These are phyloP conservation scores for Malus hybrid DNA, from an alignment of 331 rosid genomes.

Conservation along the genomic window DNA sequence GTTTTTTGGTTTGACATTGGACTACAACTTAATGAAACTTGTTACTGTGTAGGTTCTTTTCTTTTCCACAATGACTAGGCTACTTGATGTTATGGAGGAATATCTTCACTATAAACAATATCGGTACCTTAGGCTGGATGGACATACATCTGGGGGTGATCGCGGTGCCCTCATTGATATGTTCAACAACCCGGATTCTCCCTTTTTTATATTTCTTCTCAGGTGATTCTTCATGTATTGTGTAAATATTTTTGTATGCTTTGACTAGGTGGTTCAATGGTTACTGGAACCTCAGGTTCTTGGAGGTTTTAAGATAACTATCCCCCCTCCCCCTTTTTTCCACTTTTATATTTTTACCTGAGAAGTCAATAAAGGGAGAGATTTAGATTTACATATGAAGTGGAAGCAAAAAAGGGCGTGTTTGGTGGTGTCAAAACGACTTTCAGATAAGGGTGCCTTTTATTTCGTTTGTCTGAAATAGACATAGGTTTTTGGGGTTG, in stretches of 20 bases:
- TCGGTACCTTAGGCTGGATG: constrained; percentile 91
- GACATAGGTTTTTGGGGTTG: neutral
- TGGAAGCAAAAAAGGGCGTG: neutral
- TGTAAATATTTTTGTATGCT: neutral
- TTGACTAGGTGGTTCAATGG: neutral
- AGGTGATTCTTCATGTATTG: constrained; percentile 40
- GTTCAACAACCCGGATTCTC: constrained; percentile 71
- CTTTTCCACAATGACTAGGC: constrained; percentile 99
- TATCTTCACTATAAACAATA: constrained; percentile 73
- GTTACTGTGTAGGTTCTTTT: constrained; percentile 75
- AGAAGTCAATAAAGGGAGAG: too few relatives aligned
- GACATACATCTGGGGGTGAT: constrained; percentile 94
- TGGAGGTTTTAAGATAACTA: too few relatives aligned
- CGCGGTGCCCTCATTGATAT: constrained; percentile 88
- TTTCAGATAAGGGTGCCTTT: neutral
- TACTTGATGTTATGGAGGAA: constrained; percentile 99
- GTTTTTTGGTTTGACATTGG: constrained; percentile 13
- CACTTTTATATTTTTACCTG: too few relatives aligned
- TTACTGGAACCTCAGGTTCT: neutral
- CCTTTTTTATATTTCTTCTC: constrained; percentile 82
- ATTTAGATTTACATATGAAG: neutral
- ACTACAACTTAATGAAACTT: neutral
- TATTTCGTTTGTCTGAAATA: neutral
- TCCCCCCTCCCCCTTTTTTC: too few relatives aligned
- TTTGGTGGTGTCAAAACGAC: neutral